These are phyloP conservation scores for Grosmannia penicillata DNA, from an alignment of 2,329 filamentous ascomycete species.

Conservation along the genomic window DNA sequence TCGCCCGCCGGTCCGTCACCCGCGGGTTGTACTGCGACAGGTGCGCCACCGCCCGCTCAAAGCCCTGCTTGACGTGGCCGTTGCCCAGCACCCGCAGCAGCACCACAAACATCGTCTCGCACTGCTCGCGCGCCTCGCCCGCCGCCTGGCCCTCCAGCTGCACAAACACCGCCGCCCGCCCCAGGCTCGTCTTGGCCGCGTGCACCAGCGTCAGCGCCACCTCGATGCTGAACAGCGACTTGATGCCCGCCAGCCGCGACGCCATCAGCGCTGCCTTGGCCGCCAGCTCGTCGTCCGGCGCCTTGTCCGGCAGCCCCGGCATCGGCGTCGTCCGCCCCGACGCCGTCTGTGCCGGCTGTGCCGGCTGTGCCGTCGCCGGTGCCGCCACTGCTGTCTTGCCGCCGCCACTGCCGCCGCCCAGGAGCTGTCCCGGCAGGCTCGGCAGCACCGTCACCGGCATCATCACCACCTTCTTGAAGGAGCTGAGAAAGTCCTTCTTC, in stretches of 20 bases:
- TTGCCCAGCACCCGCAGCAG: constrained; percentile 74
- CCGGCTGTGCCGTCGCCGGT: background rate
- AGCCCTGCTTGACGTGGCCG: constrained; percentile 80
- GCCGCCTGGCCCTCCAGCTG: constrained; percentile 65
- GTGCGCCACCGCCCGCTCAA: constrained; percentile 83
- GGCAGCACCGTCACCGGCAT: constrained; percentile 85
- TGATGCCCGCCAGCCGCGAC: constrained; percentile 83
- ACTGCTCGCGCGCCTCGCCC: constrained; percentile 74
- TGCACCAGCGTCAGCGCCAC: constrained; percentile 84
- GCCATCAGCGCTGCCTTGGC: constrained; percentile 98
- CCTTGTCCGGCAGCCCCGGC: constrained; percentile 24
- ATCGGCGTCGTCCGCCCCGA: constrained; percentile 5
- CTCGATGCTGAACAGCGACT: constrained; percentile 90
- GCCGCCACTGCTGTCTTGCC: constrained; percentile 4
- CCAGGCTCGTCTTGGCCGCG: constrained; percentile 72
- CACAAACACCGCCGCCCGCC: constrained; percentile 72
- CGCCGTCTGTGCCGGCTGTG: background rate
- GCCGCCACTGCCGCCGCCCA: constrained; percentile 16
- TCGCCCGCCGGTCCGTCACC: background rate
- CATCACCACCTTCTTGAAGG: constrained; percentile 98
- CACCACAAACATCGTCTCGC: constrained; percentile 73
- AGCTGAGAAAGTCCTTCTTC: constrained; percentile 90
- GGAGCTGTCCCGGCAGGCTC: constrained; percentile 46
- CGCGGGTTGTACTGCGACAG: constrained; percentile 83
- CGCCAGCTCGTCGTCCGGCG: constrained; percentile 78